Percentiles rank a stretch among this genome's conserved stretches.
phyloP scores from a whole-genome alignment of 345 rosid species.

The Populus ilicifolia region DNA sequence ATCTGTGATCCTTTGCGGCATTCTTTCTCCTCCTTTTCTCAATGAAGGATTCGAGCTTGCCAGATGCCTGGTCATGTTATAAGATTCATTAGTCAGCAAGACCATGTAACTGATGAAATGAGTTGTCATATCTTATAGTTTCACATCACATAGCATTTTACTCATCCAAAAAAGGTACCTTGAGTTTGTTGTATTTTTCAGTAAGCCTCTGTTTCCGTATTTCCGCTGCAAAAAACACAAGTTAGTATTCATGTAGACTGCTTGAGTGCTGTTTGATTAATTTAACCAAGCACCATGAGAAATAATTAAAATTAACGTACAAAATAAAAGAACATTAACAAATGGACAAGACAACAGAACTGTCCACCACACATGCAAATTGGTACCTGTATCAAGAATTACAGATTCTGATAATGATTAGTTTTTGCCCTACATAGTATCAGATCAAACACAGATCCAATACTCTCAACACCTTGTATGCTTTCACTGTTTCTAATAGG shows the following conservation, averaged over 20 bases:
- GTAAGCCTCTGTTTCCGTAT: slow-evolving; percentile 63
- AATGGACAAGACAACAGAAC: background rate
- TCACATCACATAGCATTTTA: background rate
- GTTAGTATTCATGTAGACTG: slow-evolving; percentile 10
- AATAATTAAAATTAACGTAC: background rate
- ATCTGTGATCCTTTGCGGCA: slow-evolving; percentile 86
- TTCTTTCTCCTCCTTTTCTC: slow-evolving; percentile 85
- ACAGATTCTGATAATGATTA: background rate
- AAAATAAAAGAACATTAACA: background rate
- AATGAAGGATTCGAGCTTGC: slow-evolving; percentile 71
- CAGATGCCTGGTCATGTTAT: slow-evolving; percentile 53
- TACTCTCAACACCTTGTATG: too few species aligned
- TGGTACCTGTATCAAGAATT: background rate
- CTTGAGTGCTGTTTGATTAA: background rate
- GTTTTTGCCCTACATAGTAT: background rate
- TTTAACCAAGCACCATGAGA: background rate
- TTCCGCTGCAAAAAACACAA: slow-evolving; percentile 57
- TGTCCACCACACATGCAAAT: too few species aligned
- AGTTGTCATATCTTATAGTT: background rate
- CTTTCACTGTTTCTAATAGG: background rate
- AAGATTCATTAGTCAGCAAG: slow-evolving; percentile 13
- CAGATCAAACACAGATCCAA: background rate
- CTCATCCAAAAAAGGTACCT: slow-evolving; percentile 35
- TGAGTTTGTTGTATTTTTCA: slow-evolving; percentile 69
- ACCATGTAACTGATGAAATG: background rate